Evolutionary conservation across 495 filamentous ascomycete species (phyloP), one percentile per base, ranked within the genome.

Genomic region (Sphaerosporella brunnea): DNA sequence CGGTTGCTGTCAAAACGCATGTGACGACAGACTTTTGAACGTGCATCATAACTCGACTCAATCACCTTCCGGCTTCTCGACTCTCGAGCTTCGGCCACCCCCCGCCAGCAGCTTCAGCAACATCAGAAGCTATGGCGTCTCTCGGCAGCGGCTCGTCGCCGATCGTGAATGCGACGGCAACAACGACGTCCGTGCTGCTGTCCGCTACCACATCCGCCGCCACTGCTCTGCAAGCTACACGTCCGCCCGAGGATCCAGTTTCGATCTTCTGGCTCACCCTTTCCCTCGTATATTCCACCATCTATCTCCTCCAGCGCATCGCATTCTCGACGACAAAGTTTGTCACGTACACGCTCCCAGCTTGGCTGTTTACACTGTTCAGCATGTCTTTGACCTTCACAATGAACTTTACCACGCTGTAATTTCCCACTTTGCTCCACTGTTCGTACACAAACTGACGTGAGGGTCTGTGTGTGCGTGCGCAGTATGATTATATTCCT

Each of bases 331-430:
- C 76, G 32, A 75, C 95, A 50, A 84, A 82, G 44, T 84, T 94
- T 54, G 71, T 77, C 5, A 93, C 85, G 25, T 82, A 96, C 48
- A 88, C 85, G 3, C 62, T 93, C 50, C 88, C 90, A 30, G 82
- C 84, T 62, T 76, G 87, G 64, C 72, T 95, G 4, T 96, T 93
- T 64, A 87, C 79, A 8, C 70, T 96, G 42, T 86, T 95, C 61
- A 95, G 88, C n/a, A 93, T 82, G 53, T 90, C 80, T 64, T 62
- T 90, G 64, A 97, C 90, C 0, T 81, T 97, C 59, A 97, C 90
- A 8, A 92, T 97, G 86, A 96, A 94, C 61, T 84, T 86, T 52
- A 97, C 90, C 5, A 96, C 90, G 23, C 62, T 48, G 45, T 48
- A 37, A n/a, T n/a, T n/a, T n/a, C n/a, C n/a, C n/a, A n/a, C n/a